Percentiles rank a stretch among this genome's conserved stretches.
Evolutionary conservation across 441 rosid genomes (phyloP).

Genomic region (Adansonia madagascariensis): DNA sequence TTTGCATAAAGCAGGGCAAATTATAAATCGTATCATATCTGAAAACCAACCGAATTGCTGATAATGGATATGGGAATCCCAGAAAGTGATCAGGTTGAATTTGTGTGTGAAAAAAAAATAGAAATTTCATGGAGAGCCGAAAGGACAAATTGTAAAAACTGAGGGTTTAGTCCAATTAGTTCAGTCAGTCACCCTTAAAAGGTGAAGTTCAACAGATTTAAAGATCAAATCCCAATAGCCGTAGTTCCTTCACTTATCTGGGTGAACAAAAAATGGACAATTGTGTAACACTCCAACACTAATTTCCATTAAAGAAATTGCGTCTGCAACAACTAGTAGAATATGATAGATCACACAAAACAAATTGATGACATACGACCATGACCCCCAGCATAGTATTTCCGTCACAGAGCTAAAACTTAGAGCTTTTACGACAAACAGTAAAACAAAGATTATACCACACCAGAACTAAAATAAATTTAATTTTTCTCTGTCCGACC

Average conservation of each 20-base stretch:
- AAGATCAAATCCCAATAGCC: too few relatives aligned
- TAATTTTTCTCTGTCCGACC: constrained; percentile 22
- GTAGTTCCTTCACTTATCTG: too few relatives aligned
- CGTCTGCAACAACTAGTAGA: constrained; percentile 21
- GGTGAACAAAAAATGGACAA: too few relatives aligned
- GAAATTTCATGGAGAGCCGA: not conserved
- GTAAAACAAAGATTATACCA: constrained; percentile 16
- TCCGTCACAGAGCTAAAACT: constrained; percentile 16
- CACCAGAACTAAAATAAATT: not conserved
- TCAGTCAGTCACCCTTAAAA: too few relatives aligned
- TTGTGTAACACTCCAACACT: constrained; percentile 14
- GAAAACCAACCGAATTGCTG: not conserved
- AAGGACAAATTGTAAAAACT: not conserved
- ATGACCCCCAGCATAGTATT: constrained; percentile 31
- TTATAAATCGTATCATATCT: not conserved
- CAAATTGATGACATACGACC: constrained; percentile 28
- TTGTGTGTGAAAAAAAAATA: not conserved
- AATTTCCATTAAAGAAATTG: constrained; percentile 27
- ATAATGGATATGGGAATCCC: not conserved
- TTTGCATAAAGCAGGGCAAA: too few relatives aligned
- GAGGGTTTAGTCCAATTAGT: too few relatives aligned
- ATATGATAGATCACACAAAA: constrained; percentile 26
- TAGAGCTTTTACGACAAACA: constrained; percentile 6
- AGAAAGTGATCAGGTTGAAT: not conserved
- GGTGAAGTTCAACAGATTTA: too few relatives aligned